Conservation (phyloP, 2,329 filamentous ascomycete genomes). For the Coniella vitis region DNA sequence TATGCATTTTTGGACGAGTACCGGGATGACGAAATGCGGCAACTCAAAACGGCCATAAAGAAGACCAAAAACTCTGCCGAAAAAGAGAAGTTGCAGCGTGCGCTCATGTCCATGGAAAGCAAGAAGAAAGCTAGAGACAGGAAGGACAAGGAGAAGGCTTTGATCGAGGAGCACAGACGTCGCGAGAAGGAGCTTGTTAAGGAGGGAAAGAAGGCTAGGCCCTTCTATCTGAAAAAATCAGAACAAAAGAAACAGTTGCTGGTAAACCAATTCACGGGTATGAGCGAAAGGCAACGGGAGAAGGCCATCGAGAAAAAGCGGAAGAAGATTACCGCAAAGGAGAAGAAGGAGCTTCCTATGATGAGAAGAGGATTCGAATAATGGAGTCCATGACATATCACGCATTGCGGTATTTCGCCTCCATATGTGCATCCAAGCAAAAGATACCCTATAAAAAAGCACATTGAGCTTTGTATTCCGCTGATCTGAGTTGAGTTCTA, state of each 20-base stretch:
- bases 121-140: slow-evolving; percentile 62
- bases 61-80: slow-evolving; percentile 55
- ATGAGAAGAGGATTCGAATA: slow-evolving; percentile 35
- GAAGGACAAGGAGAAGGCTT: slow-evolving; percentile 61
- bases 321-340: slow-evolving; percentile 83
- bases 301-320: slow-evolving; percentile 77
- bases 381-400: slow-evolving; percentile 3
- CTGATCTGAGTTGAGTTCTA: not conserved
- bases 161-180: slow-evolving; percentile 69
- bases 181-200: slow-evolving; percentile 79
- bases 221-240: slow-evolving; percentile 87
- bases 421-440: too few relatives aligned
- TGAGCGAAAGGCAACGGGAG: slow-evolving; percentile 81
- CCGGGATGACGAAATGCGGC: slow-evolving; percentile 71
- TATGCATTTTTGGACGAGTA: slow-evolving; percentile 90
- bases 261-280: slow-evolving; percentile 68
- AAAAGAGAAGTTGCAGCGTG: slow-evolving; percentile 64
- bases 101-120: slow-evolving; percentile 72
- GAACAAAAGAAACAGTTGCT: slow-evolving; percentile 85
- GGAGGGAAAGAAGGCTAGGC: slow-evolving; percentile 81
- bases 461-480: too few relatives aligned
- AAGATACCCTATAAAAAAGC: too few relatives aligned
- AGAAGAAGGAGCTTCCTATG: slow-evolving; percentile 69
- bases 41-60: slow-evolving; percentile 62
- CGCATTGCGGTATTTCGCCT: not conserved